phyloP scores from a whole-genome alignment of 768 basidiomycete genomes.

The Lentinula guzmanii region DNA sequence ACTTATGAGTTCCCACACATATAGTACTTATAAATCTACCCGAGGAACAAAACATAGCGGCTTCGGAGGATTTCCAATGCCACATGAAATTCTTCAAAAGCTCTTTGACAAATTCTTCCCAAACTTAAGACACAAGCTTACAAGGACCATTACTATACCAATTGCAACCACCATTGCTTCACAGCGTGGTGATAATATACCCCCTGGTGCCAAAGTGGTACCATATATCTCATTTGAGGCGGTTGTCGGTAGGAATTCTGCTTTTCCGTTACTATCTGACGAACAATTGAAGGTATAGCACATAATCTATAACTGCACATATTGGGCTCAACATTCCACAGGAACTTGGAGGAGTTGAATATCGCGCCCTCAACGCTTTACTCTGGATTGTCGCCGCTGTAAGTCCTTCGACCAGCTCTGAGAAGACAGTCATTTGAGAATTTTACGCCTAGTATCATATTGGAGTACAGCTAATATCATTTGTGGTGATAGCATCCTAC shows the following conservation, averaged over 20 bases:
- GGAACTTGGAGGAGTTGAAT: constrained; percentile 92
- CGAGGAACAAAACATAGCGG: constrained; percentile 34
- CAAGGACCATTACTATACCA: constrained; percentile 72
- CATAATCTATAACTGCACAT: background rate
- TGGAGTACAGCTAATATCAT: constrained; percentile 58
- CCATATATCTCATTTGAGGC: constrained; percentile 86
- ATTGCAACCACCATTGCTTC: constrained; percentile 56
- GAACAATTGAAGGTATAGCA: constrained; percentile 64
- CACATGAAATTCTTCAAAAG: constrained; percentile 43
- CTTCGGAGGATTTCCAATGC: constrained; percentile 76
- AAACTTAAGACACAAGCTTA: constrained; percentile 46
- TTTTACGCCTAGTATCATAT: constrained; percentile 64
- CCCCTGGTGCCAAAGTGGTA: constrained; percentile 46
- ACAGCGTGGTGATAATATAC: constrained; percentile 24
- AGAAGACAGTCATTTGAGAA: background rate
- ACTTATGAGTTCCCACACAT: constrained; percentile 14
- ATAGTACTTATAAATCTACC: constrained; percentile 12
- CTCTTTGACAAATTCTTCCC: constrained; percentile 62
- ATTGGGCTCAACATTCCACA: background rate
- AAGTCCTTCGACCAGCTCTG: constrained; percentile 22
- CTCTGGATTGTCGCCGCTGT: constrained; percentile 78
- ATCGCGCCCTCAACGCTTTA: constrained; percentile 72
- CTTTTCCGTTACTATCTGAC: constrained; percentile 59
- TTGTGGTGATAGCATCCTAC: constrained; percentile 77
- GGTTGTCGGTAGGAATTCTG: constrained; percentile 76